Base-by-base conservation (phyloP, 345 rosid genomes). In the Camelina neglecta region DNA sequence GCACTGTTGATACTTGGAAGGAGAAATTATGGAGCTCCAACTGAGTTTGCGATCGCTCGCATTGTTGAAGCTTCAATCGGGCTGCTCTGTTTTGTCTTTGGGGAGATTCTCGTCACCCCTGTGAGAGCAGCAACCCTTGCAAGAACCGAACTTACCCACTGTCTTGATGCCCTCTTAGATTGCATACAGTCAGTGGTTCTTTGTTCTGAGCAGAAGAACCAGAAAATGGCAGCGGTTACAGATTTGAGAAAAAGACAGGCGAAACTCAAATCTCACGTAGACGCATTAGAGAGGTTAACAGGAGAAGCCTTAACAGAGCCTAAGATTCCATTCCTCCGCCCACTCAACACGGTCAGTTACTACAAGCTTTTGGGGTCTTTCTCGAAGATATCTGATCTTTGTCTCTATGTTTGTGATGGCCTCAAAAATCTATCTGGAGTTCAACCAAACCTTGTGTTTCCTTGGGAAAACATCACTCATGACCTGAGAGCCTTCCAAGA, bases 1-100 rank as follows among this genome's bases (percentile, higher is more conserved):
- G 93, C 96, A 11, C 60, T 85, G 41, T 71, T 86, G 47, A 88
- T 90, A 71, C 74, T 90, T 65, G 96, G 96, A 33, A 83, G 96
- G 75, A 84, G 71, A 55, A 71, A 84, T 45, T 90, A 86, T 13
- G 88, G 88, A 31, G 10, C 76, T 36, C 86, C 91, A 2, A 76
- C 81, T 7, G 85, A 82, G 44, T 90, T 90, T 49, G 91, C 88
- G 0, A 86, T 86, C 20, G 69, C 90, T 55, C 76, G 96, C 58
- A 78, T 83, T 0, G 71, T 86, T 21, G 96, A 86, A 76, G 91
- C 85, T 41, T 67, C 86, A 15, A 85, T 88, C 0, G 96, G 93
- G 47, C 45, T 90, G 53, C 69, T 80, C 71, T 84, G 96, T 79
- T 85, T 86, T 73, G 60, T 79, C 65, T 26, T 55, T 0, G 83